Percentiles rank a stretch among this genome's conserved stretches.
Conservation (phyloP, 2,329 filamentous ascomycete genomes). For the Metarhizium humberi region DNA sequence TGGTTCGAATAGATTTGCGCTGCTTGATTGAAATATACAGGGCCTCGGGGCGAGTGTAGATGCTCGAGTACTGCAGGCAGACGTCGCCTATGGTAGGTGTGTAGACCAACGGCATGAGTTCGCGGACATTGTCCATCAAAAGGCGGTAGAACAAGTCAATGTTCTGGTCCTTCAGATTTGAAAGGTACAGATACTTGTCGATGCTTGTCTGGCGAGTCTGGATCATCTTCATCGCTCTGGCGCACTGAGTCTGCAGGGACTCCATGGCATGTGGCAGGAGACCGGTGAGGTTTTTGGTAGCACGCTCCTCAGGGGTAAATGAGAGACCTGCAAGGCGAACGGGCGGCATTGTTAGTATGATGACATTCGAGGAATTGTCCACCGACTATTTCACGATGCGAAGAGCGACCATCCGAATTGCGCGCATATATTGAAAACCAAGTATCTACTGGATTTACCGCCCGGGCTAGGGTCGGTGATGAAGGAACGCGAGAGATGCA, state of each 20-base stretch:
- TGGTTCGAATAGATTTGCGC: conserved; percentile 77
- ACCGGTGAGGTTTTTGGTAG: conserved; percentile 55
- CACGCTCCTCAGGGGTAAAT: conserved; percentile 55
- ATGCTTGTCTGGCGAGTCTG: conserved; percentile 58
- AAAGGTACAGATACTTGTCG: conserved; percentile 80
- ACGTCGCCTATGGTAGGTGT: conserved; percentile 91
- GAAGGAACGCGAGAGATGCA: not conserved
- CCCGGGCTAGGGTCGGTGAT: not conserved
- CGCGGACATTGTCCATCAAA: conserved; percentile 66
- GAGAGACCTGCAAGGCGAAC: conserved; percentile 40
- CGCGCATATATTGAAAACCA: conserved; percentile 1
- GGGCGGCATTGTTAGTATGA: conserved; percentile 1
- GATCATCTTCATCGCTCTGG: conserved; percentile 66
- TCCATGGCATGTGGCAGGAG: conserved; percentile 57
- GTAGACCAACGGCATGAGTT: conserved; percentile 77
- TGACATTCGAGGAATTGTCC: not conserved
- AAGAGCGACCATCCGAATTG: not conserved
- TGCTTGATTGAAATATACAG: conserved; percentile 96
- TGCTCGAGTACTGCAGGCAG: conserved; percentile 89
- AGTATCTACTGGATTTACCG: not conserved
- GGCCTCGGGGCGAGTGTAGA: conserved; percentile 91
- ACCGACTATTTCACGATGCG: not conserved
- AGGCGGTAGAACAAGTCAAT: conserved; percentile 77
- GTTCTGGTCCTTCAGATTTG: conserved; percentile 64
- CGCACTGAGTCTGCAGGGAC: conserved; percentile 49